Percentiles rank a stretch among this genome's conserved stretches.
These are phyloP conservation scores for Trypanosoma avium DNA, from an alignment of 208 protist species.

Conservation along the genomic window DNA sequence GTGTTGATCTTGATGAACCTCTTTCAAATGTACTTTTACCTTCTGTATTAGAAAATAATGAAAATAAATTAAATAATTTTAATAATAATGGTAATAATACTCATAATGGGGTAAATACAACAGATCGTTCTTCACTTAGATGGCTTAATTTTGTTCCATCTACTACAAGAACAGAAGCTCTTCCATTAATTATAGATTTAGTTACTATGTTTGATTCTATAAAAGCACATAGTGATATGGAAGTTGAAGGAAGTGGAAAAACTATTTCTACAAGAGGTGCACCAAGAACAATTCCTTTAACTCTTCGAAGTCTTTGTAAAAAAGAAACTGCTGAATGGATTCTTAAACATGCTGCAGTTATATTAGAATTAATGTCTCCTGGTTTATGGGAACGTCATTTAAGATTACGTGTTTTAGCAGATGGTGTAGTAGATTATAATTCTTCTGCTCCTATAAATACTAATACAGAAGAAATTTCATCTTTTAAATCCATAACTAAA, in stretches of 20 bases:
- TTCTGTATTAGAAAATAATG: too few relatives aligned
- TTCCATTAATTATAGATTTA: slow-evolving; percentile 56
- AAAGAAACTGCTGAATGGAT: slow-evolving; percentile 36
- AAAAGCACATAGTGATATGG: slow-evolving; percentile 70
- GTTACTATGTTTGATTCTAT: slow-evolving; percentile 74
- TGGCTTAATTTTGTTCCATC: slow-evolving; percentile 50
- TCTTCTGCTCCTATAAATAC: background rate
- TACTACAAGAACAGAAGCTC: slow-evolving; percentile 39
- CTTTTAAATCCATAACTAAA: background rate
- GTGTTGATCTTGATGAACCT: slow-evolving; percentile 26
- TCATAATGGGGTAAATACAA: background rate
- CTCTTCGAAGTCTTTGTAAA: slow-evolving; percentile 46
- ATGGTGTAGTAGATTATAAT: background rate
- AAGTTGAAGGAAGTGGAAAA: slow-evolving; percentile 32
- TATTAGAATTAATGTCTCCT: slow-evolving; percentile 39
- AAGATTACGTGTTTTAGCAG: slow-evolving; percentile 16
- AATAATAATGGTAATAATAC: background rate
- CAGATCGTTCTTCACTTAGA: slow-evolving; percentile 18
- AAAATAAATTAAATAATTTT: background rate
- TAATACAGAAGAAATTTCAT: background rate
- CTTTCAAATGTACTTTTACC: background rate
- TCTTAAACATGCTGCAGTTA: slow-evolving; percentile 21
- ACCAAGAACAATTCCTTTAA: slow-evolving; percentile 29
- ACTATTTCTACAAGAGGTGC: slow-evolving; percentile 51
- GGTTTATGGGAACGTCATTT: slow-evolving; percentile 27